Evolutionary conservation across 2,329 filamentous ascomycete species (phyloP).

Genomic region (Phyllosticta citriasiana): DNA sequence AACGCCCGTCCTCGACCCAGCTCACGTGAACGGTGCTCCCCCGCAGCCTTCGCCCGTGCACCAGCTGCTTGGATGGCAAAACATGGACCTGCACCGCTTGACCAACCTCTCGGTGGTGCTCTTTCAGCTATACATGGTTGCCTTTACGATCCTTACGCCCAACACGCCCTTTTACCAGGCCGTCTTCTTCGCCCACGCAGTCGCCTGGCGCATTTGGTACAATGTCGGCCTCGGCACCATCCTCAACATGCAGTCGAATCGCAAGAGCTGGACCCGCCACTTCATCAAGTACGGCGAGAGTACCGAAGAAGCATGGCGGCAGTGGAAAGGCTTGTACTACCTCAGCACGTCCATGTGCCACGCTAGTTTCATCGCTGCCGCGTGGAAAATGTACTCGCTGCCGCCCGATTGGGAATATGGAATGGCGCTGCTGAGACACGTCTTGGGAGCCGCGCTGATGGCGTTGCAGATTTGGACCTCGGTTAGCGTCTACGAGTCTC

Average conservation of each 20-base stretch:
- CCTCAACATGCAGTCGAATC: slow-evolving; percentile 73
- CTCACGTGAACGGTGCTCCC: slow-evolving; percentile 27
- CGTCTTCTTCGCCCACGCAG: slow-evolving; percentile 71
- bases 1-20: slow-evolving; percentile 26
- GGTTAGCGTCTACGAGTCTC: slow-evolving; percentile 83
- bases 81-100: slow-evolving; percentile 79
- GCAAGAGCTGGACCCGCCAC: slow-evolving; percentile 92
- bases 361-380: slow-evolving; percentile 76
- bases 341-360: slow-evolving; percentile 87
- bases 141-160: slow-evolving; percentile 65
- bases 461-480: slow-evolving; percentile 88
- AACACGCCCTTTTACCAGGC: slow-evolving; percentile 64
- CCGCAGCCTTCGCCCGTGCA: slow-evolving; percentile 60
- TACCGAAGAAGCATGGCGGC: slow-evolving; percentile 83
- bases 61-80: slow-evolving; percentile 70
- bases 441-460: slow-evolving; percentile 70
- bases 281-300: slow-evolving; percentile 95
- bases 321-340: slow-evolving; percentile 96
- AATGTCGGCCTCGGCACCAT: slow-evolving; percentile 78
- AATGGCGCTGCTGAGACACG: slow-evolving; percentile 76
- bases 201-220: slow-evolving; percentile 84
- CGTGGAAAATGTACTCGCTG: slow-evolving; percentile 93
- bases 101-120: slow-evolving; percentile 75
- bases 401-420: slow-evolving; percentile 80
- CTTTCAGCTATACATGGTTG: slow-evolving; percentile 63